Conservation (phyloP, 2,329 filamentous ascomycete species). For the Cladosporium oxysporum region DNA sequence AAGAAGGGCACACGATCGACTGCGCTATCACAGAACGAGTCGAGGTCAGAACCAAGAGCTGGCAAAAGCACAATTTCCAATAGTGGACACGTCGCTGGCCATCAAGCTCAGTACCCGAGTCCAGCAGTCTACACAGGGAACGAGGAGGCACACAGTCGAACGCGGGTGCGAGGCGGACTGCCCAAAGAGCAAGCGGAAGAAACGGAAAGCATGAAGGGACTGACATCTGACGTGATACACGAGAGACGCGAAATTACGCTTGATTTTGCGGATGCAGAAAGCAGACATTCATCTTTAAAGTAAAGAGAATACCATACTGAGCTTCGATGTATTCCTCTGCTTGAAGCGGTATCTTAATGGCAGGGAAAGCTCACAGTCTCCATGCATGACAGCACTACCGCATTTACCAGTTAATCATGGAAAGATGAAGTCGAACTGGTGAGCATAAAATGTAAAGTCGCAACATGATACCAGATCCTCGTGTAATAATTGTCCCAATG, state of each 20-base stretch:
- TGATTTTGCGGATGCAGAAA: neutral
- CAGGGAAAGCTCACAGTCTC: neutral
- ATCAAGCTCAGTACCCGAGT: too few relatives aligned
- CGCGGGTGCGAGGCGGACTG: neutral
- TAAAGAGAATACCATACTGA: too few relatives aligned
- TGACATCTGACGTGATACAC: neutral
- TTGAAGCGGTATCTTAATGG: neutral
- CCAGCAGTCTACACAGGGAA: neutral
- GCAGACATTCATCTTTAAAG: neutral
- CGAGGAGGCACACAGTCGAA: neutral
- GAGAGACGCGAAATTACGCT: neutral
- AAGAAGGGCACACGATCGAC: too few relatives aligned
- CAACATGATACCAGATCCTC: too few relatives aligned
- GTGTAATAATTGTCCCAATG: neutral
- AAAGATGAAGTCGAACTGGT: too few relatives aligned
- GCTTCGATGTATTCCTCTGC: neutral
- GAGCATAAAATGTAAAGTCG: too few relatives aligned
- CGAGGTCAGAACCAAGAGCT: too few relatives aligned
- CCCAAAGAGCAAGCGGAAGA: neutral
- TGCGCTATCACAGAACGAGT: too few relatives aligned
- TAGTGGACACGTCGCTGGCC: too few relatives aligned
- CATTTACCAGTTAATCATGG: too few relatives aligned
- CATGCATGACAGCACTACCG: too few relatives aligned
- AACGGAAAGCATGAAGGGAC: neutral
- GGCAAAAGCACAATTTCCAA: too few relatives aligned